These are phyloP conservation scores for Stygiomarasmius scandens DNA, from an alignment of 1,284 basidiomycete species.

Conservation along the genomic window DNA sequence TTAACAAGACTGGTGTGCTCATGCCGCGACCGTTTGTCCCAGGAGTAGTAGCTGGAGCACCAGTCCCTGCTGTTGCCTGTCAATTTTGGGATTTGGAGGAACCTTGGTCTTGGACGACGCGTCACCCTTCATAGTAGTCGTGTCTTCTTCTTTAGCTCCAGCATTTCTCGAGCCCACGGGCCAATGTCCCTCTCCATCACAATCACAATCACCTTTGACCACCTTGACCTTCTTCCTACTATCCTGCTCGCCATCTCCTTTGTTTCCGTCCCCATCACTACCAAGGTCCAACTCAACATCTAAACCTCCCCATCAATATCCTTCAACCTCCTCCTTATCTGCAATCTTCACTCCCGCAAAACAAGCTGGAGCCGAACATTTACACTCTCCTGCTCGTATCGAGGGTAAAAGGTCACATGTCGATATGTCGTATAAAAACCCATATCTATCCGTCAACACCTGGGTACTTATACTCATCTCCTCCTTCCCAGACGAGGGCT, in stretches of 20 bases:
- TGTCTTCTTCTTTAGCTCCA: background rate
- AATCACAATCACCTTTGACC: constrained; percentile 61
- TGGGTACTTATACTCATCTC: background rate
- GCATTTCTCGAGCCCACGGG: background rate
- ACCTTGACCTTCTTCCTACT: constrained; percentile 48
- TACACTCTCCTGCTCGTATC: constrained; percentile 71
- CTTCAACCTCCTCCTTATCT: constrained; percentile 75
- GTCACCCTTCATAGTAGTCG: constrained; percentile 10
- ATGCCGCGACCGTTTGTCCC: constrained; percentile 27
- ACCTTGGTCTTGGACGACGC: constrained; percentile 26
- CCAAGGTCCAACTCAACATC: constrained; percentile 33
- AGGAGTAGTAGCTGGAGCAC: constrained; percentile 25
- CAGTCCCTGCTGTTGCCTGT: constrained; percentile 35
- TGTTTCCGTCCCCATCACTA: constrained; percentile 39
- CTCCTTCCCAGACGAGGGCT: background rate
- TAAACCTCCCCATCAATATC: too few species aligned
- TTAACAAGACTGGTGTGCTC: constrained; percentile 35
- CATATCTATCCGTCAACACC: constrained; percentile 89
- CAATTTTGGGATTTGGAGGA: constrained; percentile 52
- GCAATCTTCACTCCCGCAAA: constrained; percentile 87
- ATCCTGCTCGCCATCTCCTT: constrained; percentile 18
- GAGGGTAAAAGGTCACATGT: constrained; percentile 82
- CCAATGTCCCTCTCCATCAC: constrained; percentile 40
- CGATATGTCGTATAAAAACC: constrained; percentile 90
- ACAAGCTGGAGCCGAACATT: constrained; percentile 78